phyloP scores from a whole-genome alignment of 495 filamentous ascomycete genomes.

The Staphylotrichum longicolle region DNA sequence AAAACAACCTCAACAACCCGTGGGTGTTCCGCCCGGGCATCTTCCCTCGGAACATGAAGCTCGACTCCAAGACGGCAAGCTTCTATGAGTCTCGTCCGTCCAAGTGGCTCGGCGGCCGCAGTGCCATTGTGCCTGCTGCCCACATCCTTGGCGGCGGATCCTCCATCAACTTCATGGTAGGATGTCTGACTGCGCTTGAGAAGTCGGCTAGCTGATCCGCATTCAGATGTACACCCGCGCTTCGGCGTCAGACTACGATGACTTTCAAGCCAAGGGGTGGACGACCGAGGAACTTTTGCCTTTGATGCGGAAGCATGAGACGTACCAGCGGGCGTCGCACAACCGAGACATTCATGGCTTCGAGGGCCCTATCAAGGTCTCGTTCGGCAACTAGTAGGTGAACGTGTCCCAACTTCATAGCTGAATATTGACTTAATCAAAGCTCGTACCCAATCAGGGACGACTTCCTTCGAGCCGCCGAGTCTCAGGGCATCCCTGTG shows the following conservation, averaged over 20 bases:
- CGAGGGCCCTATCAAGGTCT: conserved; percentile 82
- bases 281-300: conserved; percentile 74
- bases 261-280: conserved; percentile 81
- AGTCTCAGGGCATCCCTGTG: conserved; percentile 71
- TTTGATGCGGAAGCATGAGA: conserved; percentile 82
- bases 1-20: conserved; percentile 79
- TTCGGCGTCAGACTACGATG: conserved; percentile 80
- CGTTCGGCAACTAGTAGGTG: conserved; percentile 66
- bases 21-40: conserved; percentile 79
- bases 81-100: conserved; percentile 80
- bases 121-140: conserved; percentile 75
- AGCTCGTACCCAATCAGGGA: conserved; percentile 62
- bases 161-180: conserved; percentile 78
- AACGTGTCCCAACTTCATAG: neutral
- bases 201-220: neutral
- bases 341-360: conserved; percentile 76
- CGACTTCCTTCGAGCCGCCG: conserved; percentile 76
- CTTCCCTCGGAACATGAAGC: conserved; percentile 55
- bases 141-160: conserved; percentile 76
- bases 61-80: conserved; percentile 81
- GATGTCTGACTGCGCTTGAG: neutral
- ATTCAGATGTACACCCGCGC: conserved; percentile 78
- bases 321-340: conserved; percentile 73
- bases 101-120: conserved; percentile 66
- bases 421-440: neutral